These are phyloP conservation scores for Agaricales sp. DNA, from an alignment of 1,284 basidiomycete genomes.

Conservation along the genomic window DNA sequence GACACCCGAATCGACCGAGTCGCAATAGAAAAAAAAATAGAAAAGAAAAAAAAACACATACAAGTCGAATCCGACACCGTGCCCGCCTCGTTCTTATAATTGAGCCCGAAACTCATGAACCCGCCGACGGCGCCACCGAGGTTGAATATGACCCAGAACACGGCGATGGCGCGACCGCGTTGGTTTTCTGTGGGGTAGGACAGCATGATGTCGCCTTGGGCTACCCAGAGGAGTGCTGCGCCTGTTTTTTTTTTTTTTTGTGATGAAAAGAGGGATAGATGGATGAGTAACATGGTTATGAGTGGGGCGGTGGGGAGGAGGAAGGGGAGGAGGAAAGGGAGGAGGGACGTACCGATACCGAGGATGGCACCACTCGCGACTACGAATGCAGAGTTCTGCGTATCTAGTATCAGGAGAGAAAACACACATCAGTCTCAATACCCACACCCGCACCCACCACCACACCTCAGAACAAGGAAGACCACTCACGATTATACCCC, in stretches of 20 bases:
- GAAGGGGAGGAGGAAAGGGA: not conserved
- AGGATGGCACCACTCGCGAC: slow-evolving; percentile 50
- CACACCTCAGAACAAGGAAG: not conserved
- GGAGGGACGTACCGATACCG: slow-evolving; percentile 30
- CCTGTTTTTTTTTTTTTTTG: too few species aligned
- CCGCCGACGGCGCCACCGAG: slow-evolving; percentile 55
- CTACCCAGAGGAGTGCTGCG: slow-evolving; percentile 58
- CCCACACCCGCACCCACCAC: slow-evolving; percentile 13
- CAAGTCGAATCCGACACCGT: not conserved
- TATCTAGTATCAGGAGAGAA: slow-evolving; percentile 33
- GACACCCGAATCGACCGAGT: too few species aligned
- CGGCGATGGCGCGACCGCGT: slow-evolving; percentile 50
- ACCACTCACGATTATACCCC: slow-evolving; percentile 17
- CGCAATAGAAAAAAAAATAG: too few species aligned
- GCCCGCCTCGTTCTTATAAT: slow-evolving; percentile 11
- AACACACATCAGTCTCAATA: not conserved
- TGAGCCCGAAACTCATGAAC: slow-evolving; percentile 45
- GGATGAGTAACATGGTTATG: not conserved
- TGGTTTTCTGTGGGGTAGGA: slow-evolving; percentile 49
- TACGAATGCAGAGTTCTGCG: slow-evolving; percentile 32
- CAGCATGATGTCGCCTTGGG: slow-evolving; percentile 58
- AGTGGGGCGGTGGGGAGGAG: not conserved
- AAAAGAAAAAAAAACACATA: not conserved
- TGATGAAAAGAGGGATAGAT: not conserved
- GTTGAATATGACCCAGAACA: slow-evolving; percentile 67